Percentiles rank a stretch among this genome's conserved stretches.
phyloP scores from a whole-genome alignment of 345 rosid genomes.

The Gossypium bickii region DNA sequence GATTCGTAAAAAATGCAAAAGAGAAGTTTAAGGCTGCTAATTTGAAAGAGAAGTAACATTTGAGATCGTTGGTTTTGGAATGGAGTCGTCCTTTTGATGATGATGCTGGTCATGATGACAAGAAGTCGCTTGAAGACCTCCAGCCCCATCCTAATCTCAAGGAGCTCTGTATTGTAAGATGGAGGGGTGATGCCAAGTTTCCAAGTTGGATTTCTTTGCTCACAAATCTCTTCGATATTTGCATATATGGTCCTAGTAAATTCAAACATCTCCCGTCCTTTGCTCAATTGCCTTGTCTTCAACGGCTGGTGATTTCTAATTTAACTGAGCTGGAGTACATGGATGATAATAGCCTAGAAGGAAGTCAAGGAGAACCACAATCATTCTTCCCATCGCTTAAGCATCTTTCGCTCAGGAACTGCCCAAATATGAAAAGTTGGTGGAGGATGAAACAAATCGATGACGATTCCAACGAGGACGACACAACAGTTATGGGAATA shows the following conservation, averaged over 20 bases:
- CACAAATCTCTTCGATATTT: neutral
- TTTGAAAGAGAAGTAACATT: no score
- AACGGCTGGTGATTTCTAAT: no score
- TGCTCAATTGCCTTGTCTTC: neutral
- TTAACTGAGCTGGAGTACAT: neutral
- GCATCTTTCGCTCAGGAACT: fast-evolving
- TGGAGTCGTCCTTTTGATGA: no score
- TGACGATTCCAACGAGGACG: neutral
- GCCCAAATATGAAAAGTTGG: neutral
- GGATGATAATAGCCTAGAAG: neutral
- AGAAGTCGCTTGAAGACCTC: neutral
- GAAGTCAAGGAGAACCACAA: neutral
- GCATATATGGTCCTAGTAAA: neutral
- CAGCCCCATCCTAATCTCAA: neutral
- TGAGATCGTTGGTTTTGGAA: no score
- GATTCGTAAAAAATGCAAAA: no score
- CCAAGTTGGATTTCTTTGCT: neutral
- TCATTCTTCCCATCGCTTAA: neutral
- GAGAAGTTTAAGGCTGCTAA: no score
- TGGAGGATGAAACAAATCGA: neutral
- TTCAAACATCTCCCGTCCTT: neutral
- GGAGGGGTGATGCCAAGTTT: neutral
- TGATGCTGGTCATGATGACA: no score
- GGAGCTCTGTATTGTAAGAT: neutral
- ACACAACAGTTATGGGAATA: neutral